Percentiles rank a stretch among this genome's conserved stretches.
Evolutionary conservation across 139 green algal genomes (phyloP).

Genomic region (Asterochloris sp.): DNA sequence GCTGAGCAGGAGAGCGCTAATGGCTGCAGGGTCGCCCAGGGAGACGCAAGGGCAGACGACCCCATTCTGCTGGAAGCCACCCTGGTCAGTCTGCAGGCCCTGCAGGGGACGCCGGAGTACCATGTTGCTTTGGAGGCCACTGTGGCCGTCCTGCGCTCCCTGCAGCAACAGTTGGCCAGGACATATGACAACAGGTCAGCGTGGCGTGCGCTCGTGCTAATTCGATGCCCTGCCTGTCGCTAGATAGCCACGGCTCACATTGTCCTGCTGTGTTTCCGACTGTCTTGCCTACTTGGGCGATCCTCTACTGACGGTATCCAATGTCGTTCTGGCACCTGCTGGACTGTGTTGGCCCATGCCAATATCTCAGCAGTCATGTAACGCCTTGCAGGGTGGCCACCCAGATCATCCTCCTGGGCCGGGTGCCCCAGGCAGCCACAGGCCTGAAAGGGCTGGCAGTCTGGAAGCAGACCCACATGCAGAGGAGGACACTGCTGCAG

Average conservation of each 20-base stretch:
- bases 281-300: background rate
- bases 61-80: conserved; percentile 32
- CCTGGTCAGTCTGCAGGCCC: conserved; percentile 28
- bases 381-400: conserved; percentile 2
- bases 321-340: background rate
- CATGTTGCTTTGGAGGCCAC: conserved; percentile 10
- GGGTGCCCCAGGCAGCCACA: background rate
- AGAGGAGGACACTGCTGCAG: conserved; percentile 4
- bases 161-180: conserved; percentile 10
- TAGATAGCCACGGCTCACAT: background rate
- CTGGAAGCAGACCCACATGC: conserved; percentile 28
- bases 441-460: background rate
- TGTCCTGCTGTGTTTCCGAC: background rate
- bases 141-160: background rate
- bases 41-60: conserved; percentile 2
- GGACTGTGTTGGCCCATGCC: background rate
- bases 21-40: conserved; percentile 7
- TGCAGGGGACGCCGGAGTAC: conserved; percentile 14
- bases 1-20: background rate
- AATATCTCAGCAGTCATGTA: background rate
- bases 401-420: conserved; percentile 7
- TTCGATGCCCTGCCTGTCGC: background rate
- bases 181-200: conserved; percentile 31
- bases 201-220: background rate
- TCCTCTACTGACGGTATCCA: background rate